These are phyloP conservation scores for Lipomyces spencermartinsiae DNA, from an alignment of 805 yeast genomes.

Conservation along the genomic window DNA sequence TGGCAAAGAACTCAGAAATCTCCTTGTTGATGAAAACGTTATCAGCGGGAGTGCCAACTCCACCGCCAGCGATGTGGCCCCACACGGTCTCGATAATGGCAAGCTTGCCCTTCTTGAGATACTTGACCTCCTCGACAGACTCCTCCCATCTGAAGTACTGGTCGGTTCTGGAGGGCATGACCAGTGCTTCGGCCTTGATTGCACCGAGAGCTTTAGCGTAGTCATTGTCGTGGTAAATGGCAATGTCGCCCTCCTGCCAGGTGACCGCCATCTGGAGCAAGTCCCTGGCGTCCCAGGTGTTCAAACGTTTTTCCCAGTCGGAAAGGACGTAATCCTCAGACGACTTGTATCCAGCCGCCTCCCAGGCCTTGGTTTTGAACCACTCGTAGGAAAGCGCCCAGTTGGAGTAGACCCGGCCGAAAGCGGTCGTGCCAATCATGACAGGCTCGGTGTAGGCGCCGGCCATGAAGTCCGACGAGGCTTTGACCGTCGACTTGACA, in stretches of 20 bases:
- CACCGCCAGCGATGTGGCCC: constrained; percentile 39
- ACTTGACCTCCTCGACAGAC: constrained; percentile 33
- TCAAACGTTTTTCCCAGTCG: constrained; percentile 36
- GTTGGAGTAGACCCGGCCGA: constrained; percentile 39
- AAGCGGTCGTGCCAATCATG: constrained; percentile 34
- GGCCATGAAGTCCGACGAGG: constrained; percentile 34
- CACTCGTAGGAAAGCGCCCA: constrained; percentile 39
- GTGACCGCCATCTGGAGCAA: constrained; percentile 36
- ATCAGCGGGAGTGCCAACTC: constrained; percentile 34
- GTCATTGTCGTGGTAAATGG: constrained; percentile 36
- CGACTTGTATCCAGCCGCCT: constrained; percentile 34
- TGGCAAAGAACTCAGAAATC: constrained; percentile 27
- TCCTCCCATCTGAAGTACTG: constrained; percentile 38
- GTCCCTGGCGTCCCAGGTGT: constrained; percentile 37
- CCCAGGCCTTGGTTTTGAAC: constrained; percentile 38
- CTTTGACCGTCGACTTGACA: constrained; percentile 31
- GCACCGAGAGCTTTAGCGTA: constrained; percentile 29
- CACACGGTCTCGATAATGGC: constrained; percentile 36
- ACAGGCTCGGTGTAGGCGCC: constrained; percentile 34
- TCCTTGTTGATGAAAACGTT: constrained; percentile 31
- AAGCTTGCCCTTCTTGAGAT: constrained; percentile 32
- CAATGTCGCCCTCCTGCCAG: constrained; percentile 38
- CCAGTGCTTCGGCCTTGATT: constrained; percentile 35
- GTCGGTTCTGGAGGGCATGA: constrained; percentile 37
- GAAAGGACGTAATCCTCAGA: constrained; percentile 32